Evolutionary conservation across 1,284 basidiomycete species (phyloP).

Genomic region (Rhodotorula sp.): DNA sequence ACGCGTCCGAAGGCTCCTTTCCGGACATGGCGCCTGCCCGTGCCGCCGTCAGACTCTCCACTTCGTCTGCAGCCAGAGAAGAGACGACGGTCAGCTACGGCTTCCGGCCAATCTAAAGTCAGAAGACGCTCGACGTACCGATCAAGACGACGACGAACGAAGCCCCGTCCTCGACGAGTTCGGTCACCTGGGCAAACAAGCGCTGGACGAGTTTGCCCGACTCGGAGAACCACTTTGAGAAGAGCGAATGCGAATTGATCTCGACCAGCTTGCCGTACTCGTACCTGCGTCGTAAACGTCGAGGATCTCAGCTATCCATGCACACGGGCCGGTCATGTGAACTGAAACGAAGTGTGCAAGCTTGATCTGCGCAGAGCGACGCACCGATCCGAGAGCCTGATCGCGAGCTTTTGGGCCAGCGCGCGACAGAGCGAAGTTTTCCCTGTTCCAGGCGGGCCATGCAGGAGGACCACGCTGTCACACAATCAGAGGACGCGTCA

Average conservation of each 20-base stretch:
- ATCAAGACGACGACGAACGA: constrained; percentile 93
- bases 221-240: constrained; percentile 97
- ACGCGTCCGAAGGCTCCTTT: constrained; percentile 91
- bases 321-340: neutral
- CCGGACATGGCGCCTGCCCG: constrained; percentile 89
- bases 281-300: constrained; percentile 59
- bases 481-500: neutral
- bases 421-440: constrained; percentile 95
- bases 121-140: constrained; percentile 56
- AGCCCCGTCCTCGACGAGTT: constrained; percentile 81
- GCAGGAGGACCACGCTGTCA: constrained; percentile 72
- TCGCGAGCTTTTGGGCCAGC: constrained; percentile 90
- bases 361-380: constrained; percentile 33
- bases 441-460: constrained; percentile 96
- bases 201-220: constrained; percentile 96
- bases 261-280: constrained; percentile 82
- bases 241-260: constrained; percentile 95
- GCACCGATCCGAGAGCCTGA: constrained; percentile 77
- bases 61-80: constrained; percentile 67
- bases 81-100: too few species aligned
- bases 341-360: too few species aligned
- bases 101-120: too few species aligned
- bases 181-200: constrained; percentile 82
- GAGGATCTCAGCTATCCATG: neutral
- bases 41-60: constrained; percentile 91